Evolutionary conservation across 208 protist genomes (phyloP).

Genomic region (Balamuthia mandrillaris): DNA sequence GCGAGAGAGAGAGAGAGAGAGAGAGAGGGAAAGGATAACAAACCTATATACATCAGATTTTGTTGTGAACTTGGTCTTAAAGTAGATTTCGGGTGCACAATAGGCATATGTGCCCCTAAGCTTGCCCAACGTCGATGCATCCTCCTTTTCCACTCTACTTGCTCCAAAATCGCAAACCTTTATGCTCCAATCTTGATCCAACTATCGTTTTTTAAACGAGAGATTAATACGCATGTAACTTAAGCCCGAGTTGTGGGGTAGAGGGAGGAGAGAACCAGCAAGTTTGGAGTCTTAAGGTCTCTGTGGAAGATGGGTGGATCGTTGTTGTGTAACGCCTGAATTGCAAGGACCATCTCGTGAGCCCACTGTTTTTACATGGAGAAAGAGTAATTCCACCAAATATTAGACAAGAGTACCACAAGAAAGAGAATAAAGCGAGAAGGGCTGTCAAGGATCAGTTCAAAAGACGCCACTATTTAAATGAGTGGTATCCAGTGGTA

Average conservation of each 20-base stretch:
- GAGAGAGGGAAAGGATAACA: background rate
- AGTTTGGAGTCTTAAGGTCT: background rate
- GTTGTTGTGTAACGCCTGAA: background rate
- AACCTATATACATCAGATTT: conserved; percentile 22
- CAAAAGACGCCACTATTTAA: too few relatives aligned
- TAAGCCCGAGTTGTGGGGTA: background rate
- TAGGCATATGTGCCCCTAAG: conserved; percentile 12
- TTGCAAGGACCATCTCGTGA: conserved; percentile 1
- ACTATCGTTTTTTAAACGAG: background rate
- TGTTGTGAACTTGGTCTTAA: background rate
- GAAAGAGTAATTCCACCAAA: too few relatives aligned
- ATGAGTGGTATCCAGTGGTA: too few relatives aligned
- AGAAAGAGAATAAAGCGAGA: too few relatives aligned
- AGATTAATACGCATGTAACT: background rate
- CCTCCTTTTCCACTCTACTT: background rate
- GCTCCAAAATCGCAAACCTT: conserved; percentile 14
- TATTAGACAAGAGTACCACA: too few relatives aligned
- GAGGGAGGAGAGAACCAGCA: background rate
- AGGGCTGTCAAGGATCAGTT: too few relatives aligned
- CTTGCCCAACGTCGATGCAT: background rate
- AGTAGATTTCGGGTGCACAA: conserved; percentile 7
- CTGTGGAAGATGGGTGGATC: background rate
- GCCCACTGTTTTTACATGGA: too few relatives aligned
- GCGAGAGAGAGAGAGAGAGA: background rate
- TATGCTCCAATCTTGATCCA: conserved; percentile 18